These are phyloP conservation scores for Bruguiera sexangula DNA, from an alignment of 345 rosid genomes.

Conservation along the genomic window DNA sequence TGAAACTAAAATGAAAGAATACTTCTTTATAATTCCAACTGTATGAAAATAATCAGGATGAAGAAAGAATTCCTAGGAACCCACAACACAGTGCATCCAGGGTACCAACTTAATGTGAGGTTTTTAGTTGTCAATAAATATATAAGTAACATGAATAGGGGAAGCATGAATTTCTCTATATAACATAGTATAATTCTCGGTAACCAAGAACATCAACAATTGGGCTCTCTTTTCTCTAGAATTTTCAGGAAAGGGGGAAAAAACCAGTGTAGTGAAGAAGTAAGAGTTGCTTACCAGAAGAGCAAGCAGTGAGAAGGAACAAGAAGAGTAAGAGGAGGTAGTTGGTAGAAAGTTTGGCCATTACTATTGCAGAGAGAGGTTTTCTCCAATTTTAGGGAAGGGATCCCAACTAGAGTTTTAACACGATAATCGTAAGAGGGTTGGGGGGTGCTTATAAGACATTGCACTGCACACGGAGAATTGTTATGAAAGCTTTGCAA, in stretches of 20 bases:
- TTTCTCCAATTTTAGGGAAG: conserved; percentile 27
- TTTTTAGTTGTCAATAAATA: too few relatives aligned
- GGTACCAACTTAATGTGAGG: too few relatives aligned
- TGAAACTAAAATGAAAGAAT: background rate
- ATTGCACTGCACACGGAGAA: conserved; percentile 17
- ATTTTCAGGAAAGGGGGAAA: background rate
- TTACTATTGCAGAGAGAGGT: conserved; percentile 14
- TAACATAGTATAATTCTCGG: background rate
- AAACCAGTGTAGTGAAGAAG: background rate
- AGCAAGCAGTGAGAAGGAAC: conserved; percentile 12
- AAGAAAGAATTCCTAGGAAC: too few relatives aligned
- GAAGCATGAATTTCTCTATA: too few relatives aligned
- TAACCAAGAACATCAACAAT: background rate
- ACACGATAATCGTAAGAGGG: conserved; percentile 12
- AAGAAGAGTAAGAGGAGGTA: conserved; percentile 20
- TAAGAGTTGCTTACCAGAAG: conserved; percentile 23
- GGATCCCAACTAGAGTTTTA: conserved; percentile 19
- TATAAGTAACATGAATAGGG: too few relatives aligned
- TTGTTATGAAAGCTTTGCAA: conserved; percentile 16
- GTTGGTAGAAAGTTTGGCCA: conserved; percentile 41
- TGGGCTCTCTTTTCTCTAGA: background rate
- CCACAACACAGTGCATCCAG: too few relatives aligned
- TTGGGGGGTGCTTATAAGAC: conserved; percentile 22
- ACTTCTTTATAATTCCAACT: background rate
- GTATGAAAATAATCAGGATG: background rate